Base-by-base conservation (phyloP, 2,329 filamentous ascomycete genomes). In the Cercospora beticola region DNA sequence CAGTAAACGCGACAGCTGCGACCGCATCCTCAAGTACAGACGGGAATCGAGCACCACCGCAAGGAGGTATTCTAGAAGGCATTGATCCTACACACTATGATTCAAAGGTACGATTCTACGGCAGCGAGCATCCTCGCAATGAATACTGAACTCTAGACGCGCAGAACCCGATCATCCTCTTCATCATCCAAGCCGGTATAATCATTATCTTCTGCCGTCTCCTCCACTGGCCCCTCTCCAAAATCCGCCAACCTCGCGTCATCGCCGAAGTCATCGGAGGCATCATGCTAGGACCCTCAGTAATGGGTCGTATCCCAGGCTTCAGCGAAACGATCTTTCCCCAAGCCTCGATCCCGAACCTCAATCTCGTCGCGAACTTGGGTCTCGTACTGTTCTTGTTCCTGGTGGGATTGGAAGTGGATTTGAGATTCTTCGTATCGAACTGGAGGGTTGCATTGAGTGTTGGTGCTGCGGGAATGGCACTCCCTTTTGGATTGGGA, bases 201-300 rank as follows among this genome's bases (percentile, higher is more conserved):
- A 92, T 93, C 75, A 89, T 93, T 75, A 86, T 92, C 67, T 88
- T 93, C 78, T 92, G 90, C 75, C 89, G 90, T 33, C 79, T 91
- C 56, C 83, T 94, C 21, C 91, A 94, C 78, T 93, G 87, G 82
- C 92, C 92, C 9, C 86, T 94, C 5, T 90, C 90, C 73, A 90
- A 89, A 75, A 84, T 95, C 61, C 88, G 90, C 66, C 92, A 95
- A 77, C 92, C 92, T 71, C 88, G 90, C 58, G 92, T 95, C 73
- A 94, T 95, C 74, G 90, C 92, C 61, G 92, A 95, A 81, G 92
- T 95, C 68, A 88, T 94, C 65, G 91, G 90, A n/a, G 92, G 92
- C 64, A 92, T 95, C 76, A 80, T 97, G 43, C 86, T 97, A 1
- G 93, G 93, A 3, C 93, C 93, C 1, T 95, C 93, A 0, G 91